Percentiles rank a stretch among this genome's conserved stretches.
These are phyloP conservation scores for Phaeomoniella chlamydospora DNA, from an alignment of 2,329 filamentous ascomycete species.

Conservation along the genomic window DNA sequence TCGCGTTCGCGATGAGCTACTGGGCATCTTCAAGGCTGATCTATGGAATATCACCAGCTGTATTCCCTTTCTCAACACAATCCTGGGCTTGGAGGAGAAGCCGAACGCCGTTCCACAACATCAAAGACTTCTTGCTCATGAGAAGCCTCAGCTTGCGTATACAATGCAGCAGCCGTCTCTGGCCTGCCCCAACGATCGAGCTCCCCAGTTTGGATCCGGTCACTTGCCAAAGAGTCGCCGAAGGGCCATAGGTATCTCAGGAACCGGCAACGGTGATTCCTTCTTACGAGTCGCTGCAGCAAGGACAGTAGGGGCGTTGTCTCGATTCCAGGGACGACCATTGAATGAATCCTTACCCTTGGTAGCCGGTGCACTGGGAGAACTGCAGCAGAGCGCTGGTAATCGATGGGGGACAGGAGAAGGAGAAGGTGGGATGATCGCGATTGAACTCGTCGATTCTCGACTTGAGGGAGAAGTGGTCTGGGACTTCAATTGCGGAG, in stretches of 20 bases:
- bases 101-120: not conserved
- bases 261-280: slow-evolving; percentile 79
- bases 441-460: slow-evolving; percentile 34
- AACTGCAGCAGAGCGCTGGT: slow-evolving; percentile 61
- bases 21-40: not conserved
- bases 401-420: slow-evolving; percentile 64
- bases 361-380: slow-evolving; percentile 56
- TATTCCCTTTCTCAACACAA: not conserved
- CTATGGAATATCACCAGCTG: not conserved
- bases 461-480: slow-evolving; percentile 37
- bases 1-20: not conserved
- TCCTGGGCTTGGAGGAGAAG: not conserved
- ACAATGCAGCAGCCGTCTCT: not conserved
- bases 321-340: slow-evolving; percentile 43
- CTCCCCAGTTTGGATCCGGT: slow-evolving; percentile 5
- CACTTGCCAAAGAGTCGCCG: slow-evolving; percentile 8
- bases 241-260: slow-evolving; percentile 47
- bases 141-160: not conserved
- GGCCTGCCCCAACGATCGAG: not conserved
- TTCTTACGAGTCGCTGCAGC: slow-evolving; percentile 61
- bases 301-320: slow-evolving; percentile 58
- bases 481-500: slow-evolving; percentile 72
- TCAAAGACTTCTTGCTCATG: not conserved
- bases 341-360: slow-evolving; percentile 45
- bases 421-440: slow-evolving; percentile 75